Percentiles rank a stretch among this genome's conserved stretches.
phyloP scores from a whole-genome alignment of 2,329 filamentous ascomycete genomes.

The Nakataea oryzae region DNA sequence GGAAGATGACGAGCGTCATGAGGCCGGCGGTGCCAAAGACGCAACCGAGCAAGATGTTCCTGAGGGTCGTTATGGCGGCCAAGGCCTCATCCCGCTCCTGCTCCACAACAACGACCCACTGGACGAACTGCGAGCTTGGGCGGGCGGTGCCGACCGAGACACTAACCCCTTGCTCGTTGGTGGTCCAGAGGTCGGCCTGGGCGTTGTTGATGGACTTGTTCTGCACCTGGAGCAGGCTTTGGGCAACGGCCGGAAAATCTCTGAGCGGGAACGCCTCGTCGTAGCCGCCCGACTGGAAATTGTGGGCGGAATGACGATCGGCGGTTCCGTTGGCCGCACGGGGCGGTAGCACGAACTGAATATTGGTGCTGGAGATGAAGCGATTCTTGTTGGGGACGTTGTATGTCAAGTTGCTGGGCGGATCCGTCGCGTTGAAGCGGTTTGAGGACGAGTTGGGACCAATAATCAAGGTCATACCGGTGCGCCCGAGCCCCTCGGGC shows the following conservation, averaged over 20 bases:
- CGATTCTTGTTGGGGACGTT: constrained; percentile 20
- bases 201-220: constrained; percentile 51
- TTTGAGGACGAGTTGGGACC: constrained; percentile 60
- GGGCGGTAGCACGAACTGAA: constrained; percentile 54
- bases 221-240: constrained; percentile 41
- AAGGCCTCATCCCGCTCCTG: constrained; percentile 66
- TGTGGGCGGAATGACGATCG: constrained; percentile 39
- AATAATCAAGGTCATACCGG: constrained; percentile 60
- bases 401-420: constrained; percentile 37
- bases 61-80: constrained; percentile 62
- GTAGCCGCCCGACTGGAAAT: constrained; percentile 27
- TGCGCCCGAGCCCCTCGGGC: constrained; percentile 58
- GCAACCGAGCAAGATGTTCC: constrained; percentile 71
- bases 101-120: constrained; percentile 79
- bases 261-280: constrained; percentile 45
- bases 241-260: constrained; percentile 51
- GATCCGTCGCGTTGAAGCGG: constrained; percentile 36
- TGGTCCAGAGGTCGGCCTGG: constrained; percentile 55
- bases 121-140: constrained; percentile 55
- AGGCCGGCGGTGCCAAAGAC: constrained; percentile 74
- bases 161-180: constrained; percentile 57
- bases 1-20: constrained; percentile 61
- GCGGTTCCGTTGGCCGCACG: constrained; percentile 20
- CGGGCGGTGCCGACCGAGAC: constrained; percentile 78
- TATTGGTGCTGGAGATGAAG: constrained; percentile 29